phyloP scores from a whole-genome alignment of 1,284 basidiomycete genomes.

The Prillingera fragicola region DNA sequence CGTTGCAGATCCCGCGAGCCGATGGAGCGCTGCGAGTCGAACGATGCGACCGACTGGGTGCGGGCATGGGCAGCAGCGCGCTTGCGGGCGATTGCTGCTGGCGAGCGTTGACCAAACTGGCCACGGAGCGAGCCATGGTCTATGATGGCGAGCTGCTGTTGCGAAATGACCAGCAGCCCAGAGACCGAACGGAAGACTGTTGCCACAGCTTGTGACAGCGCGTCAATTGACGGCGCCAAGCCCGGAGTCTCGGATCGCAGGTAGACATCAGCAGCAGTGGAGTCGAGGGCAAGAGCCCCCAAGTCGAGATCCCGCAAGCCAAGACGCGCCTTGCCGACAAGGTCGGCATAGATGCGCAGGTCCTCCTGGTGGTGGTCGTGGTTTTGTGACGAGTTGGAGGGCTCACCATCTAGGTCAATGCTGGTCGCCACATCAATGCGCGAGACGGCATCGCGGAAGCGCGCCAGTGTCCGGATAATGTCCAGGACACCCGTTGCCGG shows the following conservation, averaged over 20 bases:
- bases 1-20: background rate
- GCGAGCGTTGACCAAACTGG: slow-evolving; percentile 25
- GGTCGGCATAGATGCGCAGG: slow-evolving; percentile 28
- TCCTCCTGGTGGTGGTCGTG: slow-evolving; percentile 19
- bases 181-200: slow-evolving; percentile 24
- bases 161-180: slow-evolving; percentile 27
- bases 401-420: slow-evolving; percentile 45
- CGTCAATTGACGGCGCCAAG: slow-evolving; percentile 1
- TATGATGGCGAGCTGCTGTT: slow-evolving; percentile 29
- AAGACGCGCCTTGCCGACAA: slow-evolving; percentile 35
- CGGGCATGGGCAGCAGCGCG: slow-evolving; percentile 1
- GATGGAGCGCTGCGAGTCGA: background rate
- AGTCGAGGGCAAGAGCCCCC: slow-evolving; percentile 15
- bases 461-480: slow-evolving; percentile 20
- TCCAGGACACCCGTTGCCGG: slow-evolving; percentile 11
- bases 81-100: too few relatives aligned
- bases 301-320: slow-evolving; percentile 34
- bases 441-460: slow-evolving; percentile 18
- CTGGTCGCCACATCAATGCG: slow-evolving; percentile 41
- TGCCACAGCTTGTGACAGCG: slow-evolving; percentile 14
- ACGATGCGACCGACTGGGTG: background rate
- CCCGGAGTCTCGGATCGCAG: slow-evolving; percentile 9
- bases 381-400: slow-evolving; percentile 1
- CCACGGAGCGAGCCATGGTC: slow-evolving; percentile 28
- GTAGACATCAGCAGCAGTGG: slow-evolving; percentile 13